Base-by-base conservation (phyloP, 78 protist genomes). In the Cavenderia fasciculata region DNA sequence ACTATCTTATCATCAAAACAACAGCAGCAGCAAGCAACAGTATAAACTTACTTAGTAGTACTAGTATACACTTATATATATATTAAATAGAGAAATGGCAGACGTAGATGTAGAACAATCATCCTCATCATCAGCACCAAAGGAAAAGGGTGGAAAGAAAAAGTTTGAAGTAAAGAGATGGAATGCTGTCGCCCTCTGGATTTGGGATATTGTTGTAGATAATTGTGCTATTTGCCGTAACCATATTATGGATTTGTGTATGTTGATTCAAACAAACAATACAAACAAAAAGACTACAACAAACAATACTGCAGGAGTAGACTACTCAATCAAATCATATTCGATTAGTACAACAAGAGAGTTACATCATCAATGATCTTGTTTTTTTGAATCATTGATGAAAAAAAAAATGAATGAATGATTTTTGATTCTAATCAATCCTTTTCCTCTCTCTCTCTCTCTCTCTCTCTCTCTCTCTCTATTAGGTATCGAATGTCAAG, bases 101-200 rank as follows among this genome's bases (percentile, higher is more conserved):
- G 88, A 79, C 77, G 88, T 79, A 52, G 88, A 79, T 51, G 71
- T 43, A 44, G 88, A 79, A 43, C 47, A 74, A 66, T 51, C 77
- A 63, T 74, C 85, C 34, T 66, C 86, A 23, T 56, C 70, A 23
- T 34, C 94, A 70, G 51, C 66, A 4, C n/a, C 63, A 16, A 18
- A 52, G 23, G 51, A 75, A 51, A 47, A 47, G 18, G 59, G 72
- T 31, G 61, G 40, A 41, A 86, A 85, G 89, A 94, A 96, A 73
- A 77, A 92, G 46, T 97, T 96, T 68, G 97, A 95, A 65, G 95
- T 97, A 27, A 97, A 97, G 69, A 96, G 97, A 92, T 98, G 99
- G 99, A 96, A 97, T 41, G 99, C 98, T 27, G 99, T 98, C 10
- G 98, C 99, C 14, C 82, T 98, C n/a, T 98, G 99, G 99, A 84